Conservation (phyloP, 2,329 filamentous ascomycete genomes). For the Neocatenulostroma microsporum region DNA sequence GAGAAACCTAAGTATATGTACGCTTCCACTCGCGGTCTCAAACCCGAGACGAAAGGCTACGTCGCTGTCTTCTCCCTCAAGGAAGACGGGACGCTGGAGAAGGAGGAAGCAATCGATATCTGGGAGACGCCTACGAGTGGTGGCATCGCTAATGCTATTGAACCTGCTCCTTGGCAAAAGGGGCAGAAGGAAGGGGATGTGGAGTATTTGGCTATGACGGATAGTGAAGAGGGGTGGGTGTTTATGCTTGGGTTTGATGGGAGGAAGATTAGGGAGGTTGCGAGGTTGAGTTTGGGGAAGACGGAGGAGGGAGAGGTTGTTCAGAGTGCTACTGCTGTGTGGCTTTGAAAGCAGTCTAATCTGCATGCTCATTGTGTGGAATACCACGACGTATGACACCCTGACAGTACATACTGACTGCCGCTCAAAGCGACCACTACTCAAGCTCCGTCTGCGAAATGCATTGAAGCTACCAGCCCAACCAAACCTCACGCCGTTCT, state of each 20-base stretch:
- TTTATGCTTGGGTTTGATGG: conserved; percentile 29
- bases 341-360: conserved; percentile 17
- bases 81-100: conserved; percentile 20
- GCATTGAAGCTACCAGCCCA: too few species aligned
- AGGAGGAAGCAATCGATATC: conserved; percentile 23
- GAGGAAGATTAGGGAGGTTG: conserved; percentile 22
- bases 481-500: too few species aligned
- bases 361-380: not conserved
- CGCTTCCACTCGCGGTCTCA: conserved; percentile 28
- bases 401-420: too few species aligned
- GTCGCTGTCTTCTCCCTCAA: conserved; percentile 25
- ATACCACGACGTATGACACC: too few species aligned
- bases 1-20: conserved; percentile 25
- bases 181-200: conserved; percentile 10
- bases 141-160: conserved; percentile 30
- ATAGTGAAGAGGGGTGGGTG: conserved; percentile 28
- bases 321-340: conserved; percentile 28
- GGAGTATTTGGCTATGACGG: conserved; percentile 29
- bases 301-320: conserved; percentile 25
- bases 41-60: conserved; percentile 25
- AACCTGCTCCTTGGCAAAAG: conserved; percentile 23
- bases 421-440: conserved; percentile 2
- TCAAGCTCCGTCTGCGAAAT: too few species aligned
- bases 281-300: conserved; percentile 24
- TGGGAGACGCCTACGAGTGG: conserved; percentile 30